Evolutionary conservation across 345 rosid genomes (phyloP).

Genomic region (Aquilaria yunnanensis): DNA sequence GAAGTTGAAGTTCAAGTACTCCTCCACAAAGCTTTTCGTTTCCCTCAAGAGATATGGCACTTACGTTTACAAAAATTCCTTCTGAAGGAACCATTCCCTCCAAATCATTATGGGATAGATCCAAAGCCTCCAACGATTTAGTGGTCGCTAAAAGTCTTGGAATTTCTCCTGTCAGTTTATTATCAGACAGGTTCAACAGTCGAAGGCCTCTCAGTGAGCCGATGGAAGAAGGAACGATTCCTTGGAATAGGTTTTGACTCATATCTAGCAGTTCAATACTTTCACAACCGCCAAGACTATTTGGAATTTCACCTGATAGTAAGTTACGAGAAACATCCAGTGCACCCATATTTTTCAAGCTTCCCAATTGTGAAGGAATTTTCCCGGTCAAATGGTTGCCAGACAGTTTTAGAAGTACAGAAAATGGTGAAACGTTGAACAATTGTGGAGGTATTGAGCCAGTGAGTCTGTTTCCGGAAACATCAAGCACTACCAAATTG

Average conservation of each 20-base stretch:
- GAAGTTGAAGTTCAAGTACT: background rate
- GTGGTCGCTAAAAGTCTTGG: conserved; percentile 7
- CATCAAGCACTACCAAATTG: background rate
- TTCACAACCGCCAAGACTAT: conserved; percentile 18
- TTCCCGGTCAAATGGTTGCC: conserved; percentile 4
- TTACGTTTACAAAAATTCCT: conserved; percentile 27
- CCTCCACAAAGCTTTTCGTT: conserved; percentile 35
- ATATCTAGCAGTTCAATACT: conserved; percentile 6
- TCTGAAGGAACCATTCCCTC: conserved; percentile 25
- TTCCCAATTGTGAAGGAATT: background rate
- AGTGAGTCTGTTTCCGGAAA: background rate
- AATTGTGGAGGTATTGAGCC: conserved; percentile 6
- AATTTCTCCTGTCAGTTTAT: conserved; percentile 24
- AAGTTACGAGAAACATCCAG: background rate
- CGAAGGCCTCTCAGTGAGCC: conserved; percentile 19
- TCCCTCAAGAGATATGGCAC: conserved; percentile 18
- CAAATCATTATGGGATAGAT: conserved; percentile 31
- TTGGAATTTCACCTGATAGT: conserved; percentile 13
- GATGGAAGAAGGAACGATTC: conserved; percentile 23
- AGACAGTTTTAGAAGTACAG: background rate
- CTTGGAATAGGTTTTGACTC: conserved; percentile 18
- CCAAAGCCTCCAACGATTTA: background rate
- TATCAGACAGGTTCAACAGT: conserved; percentile 25
- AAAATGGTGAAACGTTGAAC: background rate
- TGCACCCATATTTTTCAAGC: background rate